Base-by-base conservation (phyloP, 257 asterid genomes). In the Fraxinus excelsior region DNA sequence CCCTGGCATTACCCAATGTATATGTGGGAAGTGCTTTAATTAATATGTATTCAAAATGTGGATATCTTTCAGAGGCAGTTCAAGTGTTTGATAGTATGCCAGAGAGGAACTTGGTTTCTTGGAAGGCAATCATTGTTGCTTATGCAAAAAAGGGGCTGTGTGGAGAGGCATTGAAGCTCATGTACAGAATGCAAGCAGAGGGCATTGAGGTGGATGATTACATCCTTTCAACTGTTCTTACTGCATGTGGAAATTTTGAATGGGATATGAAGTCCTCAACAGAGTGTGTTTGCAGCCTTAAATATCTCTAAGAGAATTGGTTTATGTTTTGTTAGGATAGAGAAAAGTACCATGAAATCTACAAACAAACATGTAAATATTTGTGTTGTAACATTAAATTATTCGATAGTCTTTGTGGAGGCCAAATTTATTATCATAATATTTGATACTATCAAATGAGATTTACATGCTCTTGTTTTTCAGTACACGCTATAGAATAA, bases 1-100 rank as follows among this genome's bases (percentile, higher is more conserved):
- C 87, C 23, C 91, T 92, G 28, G 84, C 94, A 14, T 77, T 79
- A 37, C 84, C 89, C 19, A 89, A 91, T 32, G 97, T 89, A 74
- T 94, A 88, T 80, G 97, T 94, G 35, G 97, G 97, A n/a, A 92
- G 98, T 79, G 96, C 97, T 73, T 80, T 94, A 87, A 89, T 94
- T 72, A 88, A 90, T 76, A 94, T 94, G 98, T 94, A 94, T 71
- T 91, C 96, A 1, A 92, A 85, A 81, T 94, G 96, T 70, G 97
- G 98, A n/a, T 81, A 81, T 76, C 88, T 94, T 37, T 80, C 90
- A 0, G 97, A 92, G 86, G 98, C 98, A 23, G 81, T 84, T 71
- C 93, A 79, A 58, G 96, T 94, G 34, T 94, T 92, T 70, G 94
- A 91, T 79, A 85, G 82, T 77, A 90, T 94, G 98, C 94, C 97